Conservation (phyloP, 495 filamentous ascomycete genomes). For the Podospora comata region DNA sequence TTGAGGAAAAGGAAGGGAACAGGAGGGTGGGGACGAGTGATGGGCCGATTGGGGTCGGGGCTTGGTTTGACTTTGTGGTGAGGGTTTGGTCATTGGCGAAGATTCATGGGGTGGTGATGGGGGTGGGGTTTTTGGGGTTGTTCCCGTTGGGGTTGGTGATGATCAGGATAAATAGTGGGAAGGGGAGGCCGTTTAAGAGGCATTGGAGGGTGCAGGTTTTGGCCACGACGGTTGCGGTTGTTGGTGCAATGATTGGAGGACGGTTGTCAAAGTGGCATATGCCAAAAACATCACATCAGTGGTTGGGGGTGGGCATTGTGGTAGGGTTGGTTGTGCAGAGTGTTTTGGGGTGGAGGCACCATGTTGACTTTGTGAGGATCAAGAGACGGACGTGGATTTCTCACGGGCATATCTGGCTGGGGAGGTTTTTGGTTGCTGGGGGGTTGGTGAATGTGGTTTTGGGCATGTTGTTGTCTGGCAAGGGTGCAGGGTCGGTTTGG, state of each 20-base stretch:
- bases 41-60: constrained; percentile 11
- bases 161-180: constrained; percentile 14
- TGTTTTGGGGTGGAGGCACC: constrained; percentile 34
- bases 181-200: constrained; percentile 22
- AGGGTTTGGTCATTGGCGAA: constrained; percentile 16
- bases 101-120: constrained; percentile 27
- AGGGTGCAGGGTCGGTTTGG: constrained; percentile 12
- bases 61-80: constrained; percentile 14
- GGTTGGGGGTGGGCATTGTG: constrained; percentile 21
- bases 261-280: constrained; percentile 14
- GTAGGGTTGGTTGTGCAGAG: constrained; percentile 19
- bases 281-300: constrained; percentile 27
- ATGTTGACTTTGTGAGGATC: constrained; percentile 27
- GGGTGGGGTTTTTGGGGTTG: constrained; percentile 19
- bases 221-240: constrained; percentile 16
- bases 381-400: constrained; percentile 30
- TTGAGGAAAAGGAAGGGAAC: constrained; percentile 6
- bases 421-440: constrained; percentile 16
- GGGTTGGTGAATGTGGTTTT: constrained; percentile 31
- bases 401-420: constrained; percentile 28
- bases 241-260: constrained; percentile 22
- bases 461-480: constrained; percentile 24
- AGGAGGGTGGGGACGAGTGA: constrained; percentile 16
- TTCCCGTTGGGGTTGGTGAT: constrained; percentile 26
- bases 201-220: constrained; percentile 31